phyloP scores from a whole-genome alignment of 306 rosid species.

The Albizia julibrissin region DNA sequence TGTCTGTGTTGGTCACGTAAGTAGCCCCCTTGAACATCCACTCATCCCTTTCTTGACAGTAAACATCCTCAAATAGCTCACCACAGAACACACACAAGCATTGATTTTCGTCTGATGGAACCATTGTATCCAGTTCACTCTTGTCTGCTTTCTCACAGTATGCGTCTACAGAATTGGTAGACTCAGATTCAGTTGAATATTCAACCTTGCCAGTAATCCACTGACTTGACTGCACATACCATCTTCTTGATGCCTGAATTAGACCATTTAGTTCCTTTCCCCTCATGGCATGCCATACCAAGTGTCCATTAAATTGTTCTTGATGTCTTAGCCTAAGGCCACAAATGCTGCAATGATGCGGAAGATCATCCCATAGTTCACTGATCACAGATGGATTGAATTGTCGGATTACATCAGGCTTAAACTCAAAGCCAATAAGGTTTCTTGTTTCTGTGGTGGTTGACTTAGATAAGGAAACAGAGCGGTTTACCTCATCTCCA shows the following conservation, averaged over 20 bases:
- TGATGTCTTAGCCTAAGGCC: slow-evolving; percentile 55
- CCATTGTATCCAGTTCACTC: slow-evolving; percentile 47
- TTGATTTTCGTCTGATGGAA: slow-evolving; percentile 74
- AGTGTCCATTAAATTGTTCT: slow-evolving; percentile 66
- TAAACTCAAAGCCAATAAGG: slow-evolving; percentile 73
- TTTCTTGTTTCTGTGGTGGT: slow-evolving; percentile 46
- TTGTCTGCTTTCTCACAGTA: slow-evolving; percentile 28
- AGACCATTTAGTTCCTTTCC: slow-evolving; percentile 43
- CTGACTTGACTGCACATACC: slow-evolving; percentile 60
- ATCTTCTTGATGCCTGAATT: slow-evolving; percentile 52
- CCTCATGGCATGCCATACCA: slow-evolving; percentile 68
- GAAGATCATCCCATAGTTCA: slow-evolving; percentile 60
- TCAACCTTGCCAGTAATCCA: slow-evolving; percentile 63
- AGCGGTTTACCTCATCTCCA: slow-evolving; percentile 41
- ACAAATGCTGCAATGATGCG: slow-evolving; percentile 63
- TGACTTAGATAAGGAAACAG: slow-evolving; percentile 42
- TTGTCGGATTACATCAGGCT: slow-evolving; percentile 64
- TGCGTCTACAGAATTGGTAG: slow-evolving; percentile 36
- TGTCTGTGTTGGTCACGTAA: slow-evolving; percentile 44
- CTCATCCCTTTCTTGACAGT: slow-evolving; percentile 56
- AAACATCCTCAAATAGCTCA: slow-evolving; percentile 79
- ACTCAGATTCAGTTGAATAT: slow-evolving; percentile 40
- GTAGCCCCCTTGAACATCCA: slow-evolving; percentile 91
- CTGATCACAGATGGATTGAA: slow-evolving; percentile 62
- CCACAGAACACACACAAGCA: slow-evolving; percentile 82